Evolutionary conservation across 225 moss, liverwort and hornwort species (phyloP).

Genomic region (Pseudisothecium myosuroides): DNA sequence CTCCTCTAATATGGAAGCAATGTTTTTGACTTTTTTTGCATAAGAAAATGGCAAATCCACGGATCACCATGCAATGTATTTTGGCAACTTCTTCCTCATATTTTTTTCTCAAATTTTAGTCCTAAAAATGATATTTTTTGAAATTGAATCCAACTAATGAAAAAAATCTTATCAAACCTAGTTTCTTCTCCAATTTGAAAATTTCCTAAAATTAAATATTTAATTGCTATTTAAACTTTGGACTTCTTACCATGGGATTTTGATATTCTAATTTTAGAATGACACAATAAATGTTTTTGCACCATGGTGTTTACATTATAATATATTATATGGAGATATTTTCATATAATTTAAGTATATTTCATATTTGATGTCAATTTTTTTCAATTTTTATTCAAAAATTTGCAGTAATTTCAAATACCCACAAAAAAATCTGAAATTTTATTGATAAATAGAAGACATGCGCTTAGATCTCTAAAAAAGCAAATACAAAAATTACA

Average conservation of each 20-base stretch:
- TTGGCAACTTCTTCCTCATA: neutral
- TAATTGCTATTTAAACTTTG: neutral
- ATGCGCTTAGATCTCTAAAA: neutral
- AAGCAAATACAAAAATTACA: neutral
- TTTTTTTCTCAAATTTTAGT: rapidly evolving
- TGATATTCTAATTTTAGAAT: neutral
- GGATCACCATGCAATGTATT: neutral
- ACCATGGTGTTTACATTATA: neutral
- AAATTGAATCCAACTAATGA: neutral
- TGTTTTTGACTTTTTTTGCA: neutral
- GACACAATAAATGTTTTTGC: neutral
- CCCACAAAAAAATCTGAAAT: neutral
- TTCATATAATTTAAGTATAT: neutral
- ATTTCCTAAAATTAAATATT: neutral
- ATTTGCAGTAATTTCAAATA: neutral
- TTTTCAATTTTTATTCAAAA: neutral
- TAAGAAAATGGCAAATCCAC: neutral
- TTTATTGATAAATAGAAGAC: neutral
- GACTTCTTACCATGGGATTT: rapidly evolving
- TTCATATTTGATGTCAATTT: neutral
- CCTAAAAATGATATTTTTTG: neutral
- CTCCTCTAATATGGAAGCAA: too few species aligned
- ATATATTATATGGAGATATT: rapidly evolving
- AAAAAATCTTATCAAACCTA: neutral
- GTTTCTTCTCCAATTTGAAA: too few species aligned